Evolutionary conservation across 257 asterid genomes (phyloP).

Genomic region (Thymus mandschuricus): DNA sequence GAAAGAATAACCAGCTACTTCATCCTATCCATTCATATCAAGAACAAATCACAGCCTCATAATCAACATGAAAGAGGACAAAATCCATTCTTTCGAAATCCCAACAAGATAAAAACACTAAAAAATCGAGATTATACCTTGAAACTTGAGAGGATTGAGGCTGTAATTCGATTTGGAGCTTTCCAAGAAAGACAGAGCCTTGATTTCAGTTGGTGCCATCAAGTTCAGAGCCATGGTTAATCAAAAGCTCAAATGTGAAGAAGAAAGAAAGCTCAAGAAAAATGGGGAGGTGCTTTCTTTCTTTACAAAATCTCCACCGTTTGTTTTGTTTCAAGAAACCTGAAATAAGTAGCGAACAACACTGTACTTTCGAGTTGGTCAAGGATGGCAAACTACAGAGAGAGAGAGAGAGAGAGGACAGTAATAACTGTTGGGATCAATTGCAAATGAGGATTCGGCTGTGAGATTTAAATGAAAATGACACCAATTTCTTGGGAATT

Average conservation of each 20-base stretch:
- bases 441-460: conserved; percentile 19
- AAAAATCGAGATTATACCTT: conserved; percentile 27
- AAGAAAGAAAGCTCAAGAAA: conserved; percentile 19
- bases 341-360: conserved; percentile 27
- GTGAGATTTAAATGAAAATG: conserved; percentile 23
- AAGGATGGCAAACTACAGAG: conserved; percentile 24
- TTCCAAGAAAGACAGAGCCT: conserved; percentile 80
- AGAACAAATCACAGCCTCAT: conserved; percentile 23
- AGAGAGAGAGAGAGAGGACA: background rate
- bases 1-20: conserved; percentile 5
- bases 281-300: background rate
- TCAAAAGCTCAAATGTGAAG: conserved; percentile 15
- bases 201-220: conserved; percentile 69
- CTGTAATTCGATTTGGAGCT: conserved; percentile 63
- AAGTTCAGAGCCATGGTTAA: conserved; percentile 54
- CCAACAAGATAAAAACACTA: conserved; percentile 16
- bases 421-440: conserved; percentile 4
- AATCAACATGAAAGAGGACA: conserved; percentile 1
- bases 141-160: conserved; percentile 58
- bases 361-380: conserved; percentile 20
- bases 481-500: background rate
- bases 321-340: conserved; percentile 14
- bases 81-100: conserved; percentile 1
- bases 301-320: background rate
- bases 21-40: conserved; percentile 28